phyloP scores from a whole-genome alignment of 768 basidiomycete genomes.

The Serendipita indica region DNA sequence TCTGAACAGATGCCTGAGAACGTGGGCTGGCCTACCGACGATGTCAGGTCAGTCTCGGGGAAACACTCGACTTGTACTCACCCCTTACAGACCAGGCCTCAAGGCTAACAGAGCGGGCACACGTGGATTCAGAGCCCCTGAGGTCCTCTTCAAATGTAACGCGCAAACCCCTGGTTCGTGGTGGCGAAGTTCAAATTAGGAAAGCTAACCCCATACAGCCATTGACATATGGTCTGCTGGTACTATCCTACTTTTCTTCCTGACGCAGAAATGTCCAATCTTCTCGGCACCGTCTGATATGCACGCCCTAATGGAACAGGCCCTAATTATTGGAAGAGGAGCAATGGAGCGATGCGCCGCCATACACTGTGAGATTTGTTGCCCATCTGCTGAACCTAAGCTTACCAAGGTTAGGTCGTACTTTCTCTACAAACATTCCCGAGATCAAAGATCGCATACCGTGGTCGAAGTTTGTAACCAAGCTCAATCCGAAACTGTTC shows the following conservation, averaged over 20 bases:
- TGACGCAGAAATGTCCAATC: conserved; percentile 82
- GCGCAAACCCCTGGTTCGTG: conserved; percentile 77
- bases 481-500: conserved; percentile 49
- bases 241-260: conserved; percentile 81
- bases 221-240: conserved; percentile 96
- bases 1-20: conserved; percentile 42
- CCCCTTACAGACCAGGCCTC: conserved; percentile 43
- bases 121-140: conserved; percentile 90
- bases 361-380: conserved; percentile 58
- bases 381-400: not conserved
- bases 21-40: conserved; percentile 67
- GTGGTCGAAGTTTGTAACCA: conserved; percentile 62
- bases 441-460: conserved; percentile 52
- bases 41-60: conserved; percentile 40
- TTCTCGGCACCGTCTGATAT: conserved; percentile 89
- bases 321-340: conserved; percentile 65
- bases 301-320: conserved; percentile 92
- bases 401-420: conserved; percentile 45
- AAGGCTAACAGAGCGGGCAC: conserved; percentile 97
- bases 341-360: conserved; percentile 76
- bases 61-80: not conserved
- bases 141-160: conserved; percentile 86
- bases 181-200: conserved; percentile 10
- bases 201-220: conserved; percentile 35
- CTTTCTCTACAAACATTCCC: conserved; percentile 82